Percentiles rank a stretch among this genome's conserved stretches.
Conservation (phyloP, 2,329 filamentous ascomycete genomes). For the Chrysoporthe austroafricana region DNA sequence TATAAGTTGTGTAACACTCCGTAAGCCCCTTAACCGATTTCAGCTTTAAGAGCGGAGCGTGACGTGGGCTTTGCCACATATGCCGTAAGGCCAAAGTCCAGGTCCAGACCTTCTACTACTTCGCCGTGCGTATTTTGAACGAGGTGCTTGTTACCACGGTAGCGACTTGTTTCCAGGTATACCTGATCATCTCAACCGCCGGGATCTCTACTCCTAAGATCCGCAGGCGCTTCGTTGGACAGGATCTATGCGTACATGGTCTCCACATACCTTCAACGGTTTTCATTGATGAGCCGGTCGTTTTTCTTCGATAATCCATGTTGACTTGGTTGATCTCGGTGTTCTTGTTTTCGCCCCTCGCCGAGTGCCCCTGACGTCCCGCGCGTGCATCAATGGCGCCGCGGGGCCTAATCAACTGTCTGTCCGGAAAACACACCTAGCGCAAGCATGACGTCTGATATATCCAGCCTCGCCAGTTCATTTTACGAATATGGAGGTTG, state of each 20-base stretch:
- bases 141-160: neutral
- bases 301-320: too few relatives aligned
- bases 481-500: neutral
- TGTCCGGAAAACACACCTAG: neutral
- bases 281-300: neutral
- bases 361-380: neutral
- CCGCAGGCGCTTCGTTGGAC: neutral
- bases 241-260: neutral
- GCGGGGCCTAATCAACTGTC: neutral
- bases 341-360: neutral
- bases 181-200: neutral
- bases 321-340: too few relatives aligned
- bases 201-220: neutral
- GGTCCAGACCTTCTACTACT: neutral
- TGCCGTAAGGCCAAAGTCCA: neutral
- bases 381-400: neutral
- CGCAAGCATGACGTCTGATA: neutral
- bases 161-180: neutral
- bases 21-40: neutral
- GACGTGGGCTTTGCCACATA: conserved; percentile 2
- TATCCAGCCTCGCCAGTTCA: neutral
- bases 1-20: neutral
- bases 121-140: too few relatives aligned
- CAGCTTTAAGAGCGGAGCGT: neutral
- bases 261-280: neutral